Evolutionary conservation across 176 grass and related monocot species (phyloP), one percentile per base, ranked within the genome.

Genomic region (Raddia guianensis): DNA sequence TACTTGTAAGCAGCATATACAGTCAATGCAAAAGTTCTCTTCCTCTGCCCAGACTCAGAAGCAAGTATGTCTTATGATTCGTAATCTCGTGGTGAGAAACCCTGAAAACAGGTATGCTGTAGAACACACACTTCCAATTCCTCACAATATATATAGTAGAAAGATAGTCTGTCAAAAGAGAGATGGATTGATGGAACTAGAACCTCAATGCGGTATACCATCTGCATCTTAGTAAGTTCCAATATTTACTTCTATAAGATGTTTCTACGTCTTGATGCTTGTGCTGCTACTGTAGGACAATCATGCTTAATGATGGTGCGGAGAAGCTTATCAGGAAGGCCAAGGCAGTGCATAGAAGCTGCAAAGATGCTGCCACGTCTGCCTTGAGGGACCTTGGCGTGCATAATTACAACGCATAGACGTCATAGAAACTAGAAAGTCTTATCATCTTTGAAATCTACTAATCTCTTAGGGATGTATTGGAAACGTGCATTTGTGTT

Each of bases 51-150:
- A 81, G 48, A 93, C 91, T 83, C 92, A 98, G 87, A 93, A 90
- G 82, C 92, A 98, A 91, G 85, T 86, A 35, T 98, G 96, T 18
- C 88, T 93, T 60, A 98, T 98, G 96, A 95, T 98, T 86, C 90
- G 92, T 15, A 98, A 98, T 85, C 92, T 98, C 49, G 92, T 95
- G 12, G 95, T 86, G 73, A 92, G 95, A 66, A 98, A 98, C 77
- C 86, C 88, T 66, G 90, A 95, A 78, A 95, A 98, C 81, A 93
- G 92, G 95, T 98, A 84, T 61, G 34, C 2, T 53, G 15, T 75
- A 49, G 27, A 69, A 66, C 49, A 9, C 6, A 10, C 62, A 2
- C 32, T 19, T 21, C 7, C 9, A n/a, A 14, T 16, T 57, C 12
- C 18, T 51, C 7, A 67, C 20, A 44, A 9, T n/a, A 47, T 54